Evolutionary conservation across 768 basidiomycete genomes (phyloP), one percentile per base, ranked within the genome.

Genomic region (Collybiopsis luxurians): DNA sequence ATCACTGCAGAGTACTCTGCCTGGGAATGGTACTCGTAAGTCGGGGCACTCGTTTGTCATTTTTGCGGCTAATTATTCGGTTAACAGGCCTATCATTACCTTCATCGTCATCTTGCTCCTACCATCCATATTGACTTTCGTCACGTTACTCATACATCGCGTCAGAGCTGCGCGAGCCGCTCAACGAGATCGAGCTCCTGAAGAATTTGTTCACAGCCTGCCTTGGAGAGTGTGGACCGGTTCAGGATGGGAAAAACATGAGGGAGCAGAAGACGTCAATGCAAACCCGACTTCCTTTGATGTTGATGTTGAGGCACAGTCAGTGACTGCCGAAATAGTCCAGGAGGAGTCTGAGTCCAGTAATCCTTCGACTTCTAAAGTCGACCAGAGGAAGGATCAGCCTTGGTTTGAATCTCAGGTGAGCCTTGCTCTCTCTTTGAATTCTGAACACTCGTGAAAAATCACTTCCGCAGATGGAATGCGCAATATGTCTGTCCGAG

Each of bases 21-120:
- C 42, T 95, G 92, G 87, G 91, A 94, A 66, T 95, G 93, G 92
- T 93, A 92, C 67, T 92, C 90, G 90, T 92, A 63, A 61, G 85
- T 81, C 23, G 49, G 24, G 15, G 26, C 11, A 24, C 13, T 44
- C 28, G 6, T 61, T 55, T 24, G 40, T 28, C 40, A 7, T 15
- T 45, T 11, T 26, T 42, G 13, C 24, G 31, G 11, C 40, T 44
- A 15, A 28, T 10, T 27, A 43, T 28, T 39, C 54, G 48, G 45
- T 53, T 23, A 36, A 12, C 60, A 92, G 90, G 50, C 92, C 92
- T 13, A 89, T 93, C 60, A 78, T 94, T 55, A 93, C 92, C 10
- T 92, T 94, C 66, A 75, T 95, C 58, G 77, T 94, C 58, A 91
- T 98, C 36, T 79, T 98, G 52, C 82, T 98, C 59, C 85, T 98